Conservation (phyloP, 176 grass and related monocot genomes). For the Elaeis guineensis region DNA sequence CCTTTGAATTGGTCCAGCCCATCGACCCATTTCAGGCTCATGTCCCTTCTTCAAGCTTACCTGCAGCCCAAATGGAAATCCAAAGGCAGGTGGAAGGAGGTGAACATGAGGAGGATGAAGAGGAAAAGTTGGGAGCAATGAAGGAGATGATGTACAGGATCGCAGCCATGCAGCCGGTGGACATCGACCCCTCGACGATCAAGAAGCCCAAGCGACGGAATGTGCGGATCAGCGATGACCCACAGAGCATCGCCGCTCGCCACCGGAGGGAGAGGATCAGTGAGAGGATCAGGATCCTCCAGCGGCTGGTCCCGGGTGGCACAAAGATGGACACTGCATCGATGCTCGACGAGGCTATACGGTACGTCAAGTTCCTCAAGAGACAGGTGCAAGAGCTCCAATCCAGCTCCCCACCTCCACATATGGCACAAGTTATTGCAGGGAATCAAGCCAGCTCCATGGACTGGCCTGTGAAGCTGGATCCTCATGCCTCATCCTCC, state of each 20-base stretch:
- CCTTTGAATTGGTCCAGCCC: slow-evolving; percentile 24
- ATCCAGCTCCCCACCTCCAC: slow-evolving; percentile 3
- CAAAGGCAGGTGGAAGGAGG: too few relatives aligned
- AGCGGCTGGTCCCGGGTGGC: slow-evolving; percentile 76
- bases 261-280: slow-evolving; percentile 85
- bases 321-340: slow-evolving; percentile 96
- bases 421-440: neutral
- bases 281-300: slow-evolving; percentile 83
- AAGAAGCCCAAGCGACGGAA: slow-evolving; percentile 75
- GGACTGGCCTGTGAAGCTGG: slow-evolving; percentile 20
- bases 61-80: too few relatives aligned
- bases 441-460: slow-evolving; percentile 25
- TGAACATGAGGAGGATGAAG: slow-evolving; percentile 6
- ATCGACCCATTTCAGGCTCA: slow-evolving; percentile 18
- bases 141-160: slow-evolving; percentile 99
- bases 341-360: slow-evolving; percentile 90
- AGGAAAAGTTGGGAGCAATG: slow-evolving; percentile 72
- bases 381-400: slow-evolving; percentile 85
- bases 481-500: slow-evolving; percentile 45
- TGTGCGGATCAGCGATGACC: slow-evolving; percentile 89
- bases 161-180: slow-evolving; percentile 83
- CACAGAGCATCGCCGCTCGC: slow-evolving; percentile 80
- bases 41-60: slow-evolving; percentile 22
- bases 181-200: slow-evolving; percentile 84
- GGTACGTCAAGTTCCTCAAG: slow-evolving; percentile 96